Percentiles rank a stretch among this genome's conserved stretches.
Evolutionary conservation across 2,329 filamentous ascomycete species (phyloP).

Genomic region (Eutypella sp.): DNA sequence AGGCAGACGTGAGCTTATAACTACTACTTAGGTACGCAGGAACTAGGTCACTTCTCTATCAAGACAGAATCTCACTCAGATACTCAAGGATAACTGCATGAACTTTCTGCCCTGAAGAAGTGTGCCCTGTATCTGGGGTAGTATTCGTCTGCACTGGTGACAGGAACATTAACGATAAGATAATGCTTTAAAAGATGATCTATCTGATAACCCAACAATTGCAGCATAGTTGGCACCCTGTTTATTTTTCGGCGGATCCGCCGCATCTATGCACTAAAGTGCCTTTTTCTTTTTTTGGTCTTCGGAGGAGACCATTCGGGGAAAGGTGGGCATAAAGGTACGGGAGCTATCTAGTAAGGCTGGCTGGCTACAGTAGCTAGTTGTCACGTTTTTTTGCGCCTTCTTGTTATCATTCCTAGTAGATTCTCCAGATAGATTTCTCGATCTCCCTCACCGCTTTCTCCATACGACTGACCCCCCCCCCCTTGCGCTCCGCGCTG

Average conservation of each 20-base stretch:
- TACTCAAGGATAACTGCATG: constrained; percentile 8
- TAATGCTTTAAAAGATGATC: too few relatives aligned
- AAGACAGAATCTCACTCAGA: not conserved
- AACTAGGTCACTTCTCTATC: not conserved
- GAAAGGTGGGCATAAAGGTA: too few relatives aligned
- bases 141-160: constrained; percentile 1
- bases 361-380: too few relatives aligned
- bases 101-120: constrained; percentile 10
- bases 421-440: too few relatives aligned
- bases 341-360: too few relatives aligned
- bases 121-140: constrained; percentile 9
- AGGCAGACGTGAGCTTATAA: too few relatives aligned
- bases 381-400: too few relatives aligned
- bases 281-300: constrained; percentile 10
- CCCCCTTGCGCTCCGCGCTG: constrained; percentile 13
- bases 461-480: constrained; percentile 22
- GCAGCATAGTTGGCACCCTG: too few relatives aligned
- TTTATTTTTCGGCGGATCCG: not conserved
- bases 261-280: not conserved
- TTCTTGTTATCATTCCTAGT: too few relatives aligned
- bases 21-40: not conserved
- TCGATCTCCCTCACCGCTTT: constrained; percentile 27
- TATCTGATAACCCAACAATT: too few relatives aligned
- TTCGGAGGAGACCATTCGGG: too few relatives aligned
- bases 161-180: not conserved